Base-by-base conservation (phyloP, 148 eudicot genomes). In the Rhododendron ovatum region DNA sequence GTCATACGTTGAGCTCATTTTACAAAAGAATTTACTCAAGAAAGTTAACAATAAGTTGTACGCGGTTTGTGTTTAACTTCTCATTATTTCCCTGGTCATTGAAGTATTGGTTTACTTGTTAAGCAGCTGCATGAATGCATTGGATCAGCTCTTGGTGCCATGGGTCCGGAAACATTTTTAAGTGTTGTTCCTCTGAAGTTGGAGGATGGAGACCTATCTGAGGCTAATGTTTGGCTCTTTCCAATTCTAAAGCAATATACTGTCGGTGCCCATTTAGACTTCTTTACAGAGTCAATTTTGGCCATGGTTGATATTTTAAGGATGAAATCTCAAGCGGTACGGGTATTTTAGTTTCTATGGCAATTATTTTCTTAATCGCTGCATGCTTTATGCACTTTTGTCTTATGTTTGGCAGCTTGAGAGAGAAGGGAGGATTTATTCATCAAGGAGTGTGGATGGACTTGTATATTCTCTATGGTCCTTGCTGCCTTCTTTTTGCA, bases 161-260 rank as follows among this genome's bases (percentile, higher is more conserved):
- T 98, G 96, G 99, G 99, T 53, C 96, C 99, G 84, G 99, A 95
- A 89, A 90, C 85, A 14, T 98, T 97, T 83, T 89, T 98, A 85
- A 90, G 91, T 83, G 78, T 94, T 89, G 78, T 98, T 24, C 98
- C 99, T 45, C 91, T 98, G 47, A 98, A 92, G 82, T 85, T 98
- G 92, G 93, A 91, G 82, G 91, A 91, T 67, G 93, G 91, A 78
- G 89, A 91, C 63, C 91, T 90, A 26, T 93, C 96, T 47, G 94
- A 93, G 88, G 93, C 93, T 75, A 95, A 93, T 89, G 91, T 90
- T 59, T 98, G 99, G 98, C 93, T 98, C 75, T 89, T 98, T 78
- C 99, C 96, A 50, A 93, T 98, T 86, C 84, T 98, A 78, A 98
- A 95, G 87, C 96, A 94, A 86, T 90, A 94, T 86, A 94, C 86